Base-by-base conservation (phyloP, 192 early-diverging fungal genomes). In the Gamsiella multidivaricata region DNA sequence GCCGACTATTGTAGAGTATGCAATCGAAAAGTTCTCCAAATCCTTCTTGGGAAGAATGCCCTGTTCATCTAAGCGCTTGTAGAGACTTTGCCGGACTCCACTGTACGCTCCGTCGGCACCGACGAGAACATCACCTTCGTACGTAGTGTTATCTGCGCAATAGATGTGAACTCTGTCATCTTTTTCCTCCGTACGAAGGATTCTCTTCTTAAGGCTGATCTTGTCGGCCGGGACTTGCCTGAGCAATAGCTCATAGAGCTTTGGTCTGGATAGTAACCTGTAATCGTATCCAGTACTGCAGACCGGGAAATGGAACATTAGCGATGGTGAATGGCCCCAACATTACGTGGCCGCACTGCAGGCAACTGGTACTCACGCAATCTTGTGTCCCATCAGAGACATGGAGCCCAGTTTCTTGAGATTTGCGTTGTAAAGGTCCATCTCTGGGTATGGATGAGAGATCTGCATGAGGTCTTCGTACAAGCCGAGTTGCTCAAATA, bases 71-170 rank as follows among this genome's bases (percentile, higher is more conserved):
- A 68, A 18, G 3, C 43, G 37, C 14, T 26, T 50, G 36, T 50
- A 68, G 11, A 68, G 45, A 14, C 29, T 31, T 26, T 79, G 74
- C 0, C 74, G 74, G 20, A 79, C 65, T n/a, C n/a, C n/a, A n/a
- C n/a, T n/a, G n/a, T n/a, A n/a, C n/a, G n/a, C n/a, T n/a, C n/a
- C n/a, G n/a, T 3, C 65, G 60, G 74, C 74, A 14, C 74, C 74
- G 15, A 79, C 49, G 4, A 79, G 60, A 17, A 79, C 64, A 42
- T 63, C 64, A 3, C 65, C 74, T 34, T 36, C 18, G 28, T 63
- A 69, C 22, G 37, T 34, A 15, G 59, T 41, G 3, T 54, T 53
- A 28, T 79, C 74, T 20, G 56, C n/a, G 14, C 60, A 67, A 3
- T 55, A 54, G 3, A 69, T 45, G 41, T 34, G 34, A 1, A 79